Base-by-base conservation (phyloP, 352 stramenopile species). In the Pythium phragmiticola region DNA sequence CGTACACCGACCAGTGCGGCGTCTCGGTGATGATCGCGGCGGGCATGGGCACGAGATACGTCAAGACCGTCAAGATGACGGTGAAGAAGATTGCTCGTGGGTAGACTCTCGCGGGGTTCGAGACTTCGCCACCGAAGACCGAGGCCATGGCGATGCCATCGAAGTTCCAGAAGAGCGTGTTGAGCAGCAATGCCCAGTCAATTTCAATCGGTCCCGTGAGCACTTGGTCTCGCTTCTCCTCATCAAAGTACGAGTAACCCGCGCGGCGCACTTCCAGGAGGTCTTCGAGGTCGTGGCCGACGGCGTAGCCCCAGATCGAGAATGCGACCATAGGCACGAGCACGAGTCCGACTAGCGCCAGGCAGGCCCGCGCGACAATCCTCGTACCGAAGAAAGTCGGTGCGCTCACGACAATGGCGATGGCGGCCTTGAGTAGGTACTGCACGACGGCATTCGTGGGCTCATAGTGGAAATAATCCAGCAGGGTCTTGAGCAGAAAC, bases 91-190 rank as follows among this genome's bases (percentile, higher is more conserved):
- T 96, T 2, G 90, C 92, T 3, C 75, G 70, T 4, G 92, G 83
- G 69, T 97, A 98, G 3, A 82, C 86, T 12, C 71, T 76, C 2
- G 76, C 84, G 0, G 92, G 92, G 69, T 96, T 89, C 9, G 86
- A 67, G 12, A 98, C 87, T 57, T 99, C 91, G 2, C 82, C 91
- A 5, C 89, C 92, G 65, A 98, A 98, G 6, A 87, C 84, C 0
- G 89, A 96, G 2, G 87, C 87, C 58, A 81, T 89, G 66, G 98
- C 88, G 67, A 98, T 98, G 30, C 89, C 94, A 68, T 98, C 98
- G 47, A 97, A 91, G 73, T 97, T 98, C 93, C 95, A 98, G 75
- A 98, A 98, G 39, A 99, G 73, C 30, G 95, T 97, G 72, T 98
- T 98, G 8, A 98, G 56, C 28, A 94, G 85, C 2, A 80, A 81